Conservation (phyloP, 345 rosid genomes). For the Stellera chamaejasme region DNA sequence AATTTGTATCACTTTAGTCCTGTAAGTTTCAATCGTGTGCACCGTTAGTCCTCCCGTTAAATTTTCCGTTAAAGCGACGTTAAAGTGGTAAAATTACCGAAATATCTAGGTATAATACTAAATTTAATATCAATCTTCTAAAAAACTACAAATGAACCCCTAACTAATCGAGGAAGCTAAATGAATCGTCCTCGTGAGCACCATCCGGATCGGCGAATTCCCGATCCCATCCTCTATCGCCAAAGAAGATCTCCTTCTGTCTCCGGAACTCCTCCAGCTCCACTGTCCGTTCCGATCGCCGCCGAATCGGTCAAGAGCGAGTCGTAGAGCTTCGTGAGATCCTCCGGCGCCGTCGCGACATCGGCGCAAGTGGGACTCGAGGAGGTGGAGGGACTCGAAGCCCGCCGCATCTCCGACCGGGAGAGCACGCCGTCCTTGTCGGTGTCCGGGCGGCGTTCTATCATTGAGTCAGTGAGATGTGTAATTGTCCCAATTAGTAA, state of each 20-base stretch:
- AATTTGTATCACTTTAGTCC: no score
- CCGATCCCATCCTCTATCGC: conserved; percentile 78
- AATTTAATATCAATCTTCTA: no score
- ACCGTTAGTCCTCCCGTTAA: no score
- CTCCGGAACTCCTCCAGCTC: conserved; percentile 54
- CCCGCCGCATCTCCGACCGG: conserved; percentile 47
- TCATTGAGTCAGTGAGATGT: no score
- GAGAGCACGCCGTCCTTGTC: conserved; percentile 72
- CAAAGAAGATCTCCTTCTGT: conserved; percentile 57
- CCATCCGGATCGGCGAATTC: conserved; percentile 60
- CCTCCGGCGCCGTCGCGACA: conserved; percentile 36
- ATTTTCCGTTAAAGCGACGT: no score
- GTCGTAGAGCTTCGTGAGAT: conserved; percentile 46
- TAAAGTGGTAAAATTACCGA: no score
- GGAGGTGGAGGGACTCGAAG: conserved; percentile 52
- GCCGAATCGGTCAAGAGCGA: conserved; percentile 63
- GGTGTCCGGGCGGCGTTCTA: conserved; percentile 28
- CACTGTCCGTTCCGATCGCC: conserved; percentile 43
- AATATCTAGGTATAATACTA: no score
- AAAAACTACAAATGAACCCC: no score
- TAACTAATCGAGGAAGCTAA: conserved; percentile 42
- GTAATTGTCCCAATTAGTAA: no score
- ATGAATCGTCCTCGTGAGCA: conserved; percentile 37
- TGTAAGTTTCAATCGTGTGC: no score
- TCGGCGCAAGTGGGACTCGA: conserved; percentile 64